A percentile compares a stretch with the other conserved stretches of the same genome.
These are phyloP conservation scores for Datura wrightii DNA, from an alignment of 257 asterid genomes.

Conservation along the genomic window DNA sequence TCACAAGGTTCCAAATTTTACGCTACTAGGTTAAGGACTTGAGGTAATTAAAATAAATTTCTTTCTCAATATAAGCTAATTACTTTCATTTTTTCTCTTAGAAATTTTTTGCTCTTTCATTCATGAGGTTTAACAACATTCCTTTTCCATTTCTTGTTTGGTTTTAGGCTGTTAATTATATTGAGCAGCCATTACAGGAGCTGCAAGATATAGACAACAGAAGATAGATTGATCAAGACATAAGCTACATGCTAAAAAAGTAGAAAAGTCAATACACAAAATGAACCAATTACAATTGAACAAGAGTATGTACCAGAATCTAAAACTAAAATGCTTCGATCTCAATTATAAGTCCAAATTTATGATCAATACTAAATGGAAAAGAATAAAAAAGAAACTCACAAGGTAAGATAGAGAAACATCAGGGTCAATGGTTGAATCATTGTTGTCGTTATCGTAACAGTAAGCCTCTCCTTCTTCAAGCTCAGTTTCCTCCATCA, in stretches of 20 bases:
- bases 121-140: not conserved
- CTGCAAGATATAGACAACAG: not conserved
- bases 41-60: not conserved
- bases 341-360: not conserved
- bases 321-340: not conserved
- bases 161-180: not conserved
- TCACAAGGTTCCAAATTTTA: not conserved
- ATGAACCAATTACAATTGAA: not conserved
- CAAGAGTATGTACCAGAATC: not conserved
- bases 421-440: constrained; percentile 92
- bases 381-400: constrained; percentile 39
- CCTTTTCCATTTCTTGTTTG: not conserved
- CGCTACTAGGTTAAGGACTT: not conserved
- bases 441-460: constrained; percentile 41
- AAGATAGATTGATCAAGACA: not conserved
- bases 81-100: not conserved
- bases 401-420: constrained; percentile 92
- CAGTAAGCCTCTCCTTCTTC: constrained; percentile 97
- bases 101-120: not conserved
- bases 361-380: not conserved
- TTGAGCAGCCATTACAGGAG: not conserved
- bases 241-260: not conserved
- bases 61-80: constrained; percentile 8
- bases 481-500: constrained; percentile 80
- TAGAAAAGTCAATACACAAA: not conserved